These are phyloP conservation scores for Suhomyces sp. DNA, from an alignment of 805 yeast genomes.

Conservation along the genomic window DNA sequence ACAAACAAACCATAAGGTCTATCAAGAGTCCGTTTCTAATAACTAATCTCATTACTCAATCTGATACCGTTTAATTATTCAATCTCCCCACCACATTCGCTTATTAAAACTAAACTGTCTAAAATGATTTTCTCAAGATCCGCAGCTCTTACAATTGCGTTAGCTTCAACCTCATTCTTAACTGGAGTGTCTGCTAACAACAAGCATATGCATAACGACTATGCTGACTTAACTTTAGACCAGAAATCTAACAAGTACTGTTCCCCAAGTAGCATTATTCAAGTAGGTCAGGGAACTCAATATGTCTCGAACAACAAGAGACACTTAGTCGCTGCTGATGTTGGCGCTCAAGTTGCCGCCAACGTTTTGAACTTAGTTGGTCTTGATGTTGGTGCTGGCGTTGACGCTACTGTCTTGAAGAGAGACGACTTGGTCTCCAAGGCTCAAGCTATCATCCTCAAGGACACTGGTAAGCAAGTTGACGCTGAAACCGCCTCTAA, in stretches of 20 bases:
- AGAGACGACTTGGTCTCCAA: conserved; percentile 7
- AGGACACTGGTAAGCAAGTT: conserved; percentile 2
- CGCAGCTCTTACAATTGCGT: conserved; percentile 17
- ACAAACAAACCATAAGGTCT: neutral
- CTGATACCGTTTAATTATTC: neutral
- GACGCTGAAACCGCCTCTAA: conserved; percentile 7
- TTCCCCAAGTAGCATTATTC: conserved; percentile 8
- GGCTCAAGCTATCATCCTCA: neutral
- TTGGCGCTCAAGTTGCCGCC: conserved; percentile 12
- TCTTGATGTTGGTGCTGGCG: conserved; percentile 9
- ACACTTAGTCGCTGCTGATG: conserved; percentile 7
- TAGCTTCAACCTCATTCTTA: conserved; percentile 14
- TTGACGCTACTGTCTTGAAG: conserved; percentile 9
- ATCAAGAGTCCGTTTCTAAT: neutral
- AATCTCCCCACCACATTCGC: conserved; percentile 4
- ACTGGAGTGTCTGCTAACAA: conserved; percentile 12
- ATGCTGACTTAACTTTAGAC: conserved; percentile 11
- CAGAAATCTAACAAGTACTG: conserved; percentile 11
- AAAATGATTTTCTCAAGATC: conserved; percentile 18
- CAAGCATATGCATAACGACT: conserved; percentile 9
- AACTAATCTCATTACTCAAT: neutral
- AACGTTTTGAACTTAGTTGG: conserved; percentile 7
- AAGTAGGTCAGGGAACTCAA: conserved; percentile 8
- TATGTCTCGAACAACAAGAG: conserved; percentile 2
- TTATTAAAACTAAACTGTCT: conserved; percentile 1